Evolutionary conservation across 2,329 filamentous ascomycete species (phyloP).

Genomic region (Ascochyta viciae-villosae): DNA sequence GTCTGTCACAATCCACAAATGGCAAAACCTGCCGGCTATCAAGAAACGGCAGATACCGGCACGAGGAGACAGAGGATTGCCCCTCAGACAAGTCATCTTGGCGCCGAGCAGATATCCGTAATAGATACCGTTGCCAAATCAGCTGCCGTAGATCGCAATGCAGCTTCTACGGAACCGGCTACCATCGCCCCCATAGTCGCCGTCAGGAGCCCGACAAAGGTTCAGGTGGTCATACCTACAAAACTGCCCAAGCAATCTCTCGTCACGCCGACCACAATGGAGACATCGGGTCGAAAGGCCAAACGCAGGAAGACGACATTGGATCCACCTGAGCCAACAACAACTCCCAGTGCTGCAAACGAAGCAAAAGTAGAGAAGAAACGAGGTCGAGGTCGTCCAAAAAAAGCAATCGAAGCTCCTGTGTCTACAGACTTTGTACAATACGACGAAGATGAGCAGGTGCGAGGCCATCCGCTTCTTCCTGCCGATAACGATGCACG

Average conservation of each 20-base stretch:
- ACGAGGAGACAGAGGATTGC: neutral
- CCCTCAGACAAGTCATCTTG: neutral
- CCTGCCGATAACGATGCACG: neutral
- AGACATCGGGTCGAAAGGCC: constrained; percentile 20
- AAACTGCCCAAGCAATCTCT: constrained; percentile 12
- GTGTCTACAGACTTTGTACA: constrained; percentile 3
- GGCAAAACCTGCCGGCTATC: neutral
- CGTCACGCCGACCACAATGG: constrained; percentile 1
- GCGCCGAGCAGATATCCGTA: neutral
- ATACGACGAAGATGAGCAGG: constrained; percentile 8
- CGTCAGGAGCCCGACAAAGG: constrained; percentile 26
- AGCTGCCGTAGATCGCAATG: neutral
- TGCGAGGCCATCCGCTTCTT: neutral
- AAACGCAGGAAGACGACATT: constrained; percentile 34
- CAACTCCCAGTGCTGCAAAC: neutral
- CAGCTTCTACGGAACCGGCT: neutral
- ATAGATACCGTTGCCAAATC: neutral
- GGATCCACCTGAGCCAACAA: constrained; percentile 19
- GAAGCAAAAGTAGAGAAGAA: constrained; percentile 31
- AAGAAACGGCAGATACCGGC: neutral
- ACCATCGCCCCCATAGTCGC: neutral
- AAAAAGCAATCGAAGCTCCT: constrained; percentile 26
- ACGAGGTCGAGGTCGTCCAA: constrained; percentile 42
- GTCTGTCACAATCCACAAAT: constrained; percentile 19
- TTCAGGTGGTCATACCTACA: constrained; percentile 35